These are phyloP conservation scores for Lepidium africanum DNA, from an alignment of 345 rosid species.

Conservation along the genomic window DNA sequence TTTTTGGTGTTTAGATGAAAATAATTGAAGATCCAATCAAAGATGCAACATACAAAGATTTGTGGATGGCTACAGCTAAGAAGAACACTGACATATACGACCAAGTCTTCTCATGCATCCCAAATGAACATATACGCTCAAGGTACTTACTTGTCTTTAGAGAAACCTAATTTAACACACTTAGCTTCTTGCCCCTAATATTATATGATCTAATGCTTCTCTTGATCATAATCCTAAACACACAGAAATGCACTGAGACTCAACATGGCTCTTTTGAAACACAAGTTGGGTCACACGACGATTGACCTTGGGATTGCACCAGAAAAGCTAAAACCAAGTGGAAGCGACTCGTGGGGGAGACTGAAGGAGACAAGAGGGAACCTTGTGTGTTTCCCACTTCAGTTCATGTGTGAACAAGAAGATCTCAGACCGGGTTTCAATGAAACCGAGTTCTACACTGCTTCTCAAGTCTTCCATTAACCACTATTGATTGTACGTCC, in stretches of 20 bases:
- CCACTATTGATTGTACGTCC: background rate
- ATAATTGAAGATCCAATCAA: slow-evolving; percentile 60
- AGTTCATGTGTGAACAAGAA: slow-evolving; percentile 70
- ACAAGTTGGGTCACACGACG: slow-evolving; percentile 61
- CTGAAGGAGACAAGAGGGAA: slow-evolving; percentile 50
- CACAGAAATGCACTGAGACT: slow-evolving; percentile 65
- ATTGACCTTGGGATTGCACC: slow-evolving; percentile 85
- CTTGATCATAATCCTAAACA: slow-evolving; percentile 2
- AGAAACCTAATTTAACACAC: background rate
- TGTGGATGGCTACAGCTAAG: slow-evolving; percentile 75
- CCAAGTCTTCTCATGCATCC: slow-evolving; percentile 77
- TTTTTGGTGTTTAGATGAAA: slow-evolving; percentile 34
- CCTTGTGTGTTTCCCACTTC: slow-evolving; percentile 75
- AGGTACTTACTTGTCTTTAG: slow-evolving; percentile 35
- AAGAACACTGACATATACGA: slow-evolving; percentile 63
- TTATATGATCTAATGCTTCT: background rate
- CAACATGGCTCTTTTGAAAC: slow-evolving; percentile 47
- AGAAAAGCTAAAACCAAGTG: slow-evolving; percentile 34
- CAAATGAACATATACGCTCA: slow-evolving; percentile 59
- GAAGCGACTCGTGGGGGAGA: slow-evolving; percentile 45
- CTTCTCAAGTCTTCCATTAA: slow-evolving; percentile 59
- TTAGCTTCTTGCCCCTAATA: background rate
- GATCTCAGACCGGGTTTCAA: slow-evolving; percentile 65
- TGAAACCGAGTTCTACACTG: slow-evolving; percentile 83
- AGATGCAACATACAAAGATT: slow-evolving; percentile 53